Percentiles rank a stretch among this genome's conserved stretches.
Evolutionary conservation across 768 basidiomycete species (phyloP).

Genomic region (Dentipellis sp.): DNA sequence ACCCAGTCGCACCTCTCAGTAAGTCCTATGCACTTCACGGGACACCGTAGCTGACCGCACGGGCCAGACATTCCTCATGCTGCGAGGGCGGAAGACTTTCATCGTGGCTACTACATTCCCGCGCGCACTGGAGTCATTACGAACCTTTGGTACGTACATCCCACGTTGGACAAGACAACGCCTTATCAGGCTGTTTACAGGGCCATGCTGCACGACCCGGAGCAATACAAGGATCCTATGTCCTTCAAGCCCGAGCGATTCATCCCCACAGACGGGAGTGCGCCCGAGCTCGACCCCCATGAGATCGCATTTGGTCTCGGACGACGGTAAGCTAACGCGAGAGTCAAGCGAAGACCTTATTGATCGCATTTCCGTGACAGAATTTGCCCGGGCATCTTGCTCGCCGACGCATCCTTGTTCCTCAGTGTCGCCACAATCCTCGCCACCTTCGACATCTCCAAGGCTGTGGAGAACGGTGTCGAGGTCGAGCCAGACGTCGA

Average conservation of each 20-base stretch:
- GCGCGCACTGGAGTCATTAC: conserved; percentile 21
- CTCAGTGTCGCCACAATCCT: conserved; percentile 21
- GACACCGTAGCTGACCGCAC: no score
- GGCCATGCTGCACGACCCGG: conserved; percentile 24
- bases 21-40: not conserved
- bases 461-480: conserved; percentile 20
- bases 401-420: conserved; percentile 24
- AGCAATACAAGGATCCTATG: conserved; percentile 26
- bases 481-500: conserved; percentile 18
- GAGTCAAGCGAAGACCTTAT: not conserved
- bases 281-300: not conserved
- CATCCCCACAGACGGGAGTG: not conserved
- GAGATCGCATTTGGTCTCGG: not conserved
- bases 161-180: no score
- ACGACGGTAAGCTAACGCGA: not conserved
- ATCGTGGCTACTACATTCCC: conserved; percentile 23
- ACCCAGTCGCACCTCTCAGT: conserved; percentile 17
- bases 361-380: not conserved
- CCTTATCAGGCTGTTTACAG: not conserved
- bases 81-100: conserved; percentile 19
- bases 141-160: conserved; percentile 20
- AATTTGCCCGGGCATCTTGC: not conserved
- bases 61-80: conserved; percentile 20
- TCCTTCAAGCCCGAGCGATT: conserved; percentile 31
- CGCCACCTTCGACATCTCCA: conserved; percentile 21